Percentiles rank a stretch among this genome's conserved stretches.
These are phyloP conservation scores for Aphanomyces stellatus DNA, from an alignment of 352 stramenopile genomes.

Conservation along the genomic window DNA sequence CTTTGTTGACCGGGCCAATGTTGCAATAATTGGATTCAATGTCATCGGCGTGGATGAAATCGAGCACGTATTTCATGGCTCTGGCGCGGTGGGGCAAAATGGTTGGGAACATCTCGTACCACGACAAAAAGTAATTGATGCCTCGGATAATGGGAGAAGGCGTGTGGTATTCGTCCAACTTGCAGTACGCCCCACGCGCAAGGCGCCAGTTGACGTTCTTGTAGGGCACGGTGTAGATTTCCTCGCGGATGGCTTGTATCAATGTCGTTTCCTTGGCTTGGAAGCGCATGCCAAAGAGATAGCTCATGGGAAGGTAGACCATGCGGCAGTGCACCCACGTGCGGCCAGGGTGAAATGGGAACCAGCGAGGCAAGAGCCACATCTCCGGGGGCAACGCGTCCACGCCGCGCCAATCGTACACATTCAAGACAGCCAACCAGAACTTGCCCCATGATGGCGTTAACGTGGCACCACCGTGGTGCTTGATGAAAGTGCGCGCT, in stretches of 20 bases:
- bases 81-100: constrained; percentile 27
- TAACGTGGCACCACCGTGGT: constrained; percentile 67
- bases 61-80: constrained; percentile 49
- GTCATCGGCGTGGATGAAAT: constrained; percentile 85
- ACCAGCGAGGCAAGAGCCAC: constrained; percentile 87
- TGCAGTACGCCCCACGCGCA: constrained; percentile 40
- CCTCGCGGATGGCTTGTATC: constrained; percentile 44
- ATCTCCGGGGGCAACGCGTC: constrained; percentile 85
- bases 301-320: constrained; percentile 93
- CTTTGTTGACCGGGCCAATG: constrained; percentile 91
- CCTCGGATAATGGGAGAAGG: constrained; percentile 67
- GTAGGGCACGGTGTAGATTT: constrained; percentile 73
- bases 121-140: constrained; percentile 57
- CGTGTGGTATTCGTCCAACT: constrained; percentile 85
- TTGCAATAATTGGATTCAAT: constrained; percentile 87
- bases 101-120: constrained; percentile 49
- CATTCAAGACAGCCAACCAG: constrained; percentile 79
- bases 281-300: constrained; percentile 72
- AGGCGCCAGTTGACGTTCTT: constrained; percentile 54
- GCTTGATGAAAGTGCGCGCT: constrained; percentile 47
- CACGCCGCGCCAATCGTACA: constrained; percentile 64
- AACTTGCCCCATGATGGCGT: constrained; percentile 89
- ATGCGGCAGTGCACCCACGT: constrained; percentile 91
- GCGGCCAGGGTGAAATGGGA: constrained; percentile 83
- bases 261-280: constrained; percentile 54